Percentiles rank a stretch among this genome's conserved stretches.
Evolutionary conservation across 1,284 basidiomycete species (phyloP).

Genomic region (Gymnopus androsaceus): DNA sequence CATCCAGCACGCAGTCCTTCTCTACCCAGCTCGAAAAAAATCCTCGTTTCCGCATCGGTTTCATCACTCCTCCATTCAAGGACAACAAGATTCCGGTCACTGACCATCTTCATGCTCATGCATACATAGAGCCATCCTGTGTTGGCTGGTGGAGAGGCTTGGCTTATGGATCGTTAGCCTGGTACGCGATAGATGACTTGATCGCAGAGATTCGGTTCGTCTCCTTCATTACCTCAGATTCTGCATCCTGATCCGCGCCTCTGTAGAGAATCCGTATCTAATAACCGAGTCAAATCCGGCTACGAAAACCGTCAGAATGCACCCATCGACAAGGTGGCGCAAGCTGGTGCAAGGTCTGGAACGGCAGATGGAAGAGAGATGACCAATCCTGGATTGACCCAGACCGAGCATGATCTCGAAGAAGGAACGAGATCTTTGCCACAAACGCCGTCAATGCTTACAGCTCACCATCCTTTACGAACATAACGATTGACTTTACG

Average conservation of each 20-base stretch:
- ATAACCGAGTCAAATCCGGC: conserved; percentile 74
- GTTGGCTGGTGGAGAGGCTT: conserved; percentile 73
- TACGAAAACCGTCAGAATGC: conserved; percentile 50
- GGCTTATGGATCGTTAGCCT: conserved; percentile 66
- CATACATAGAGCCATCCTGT: conserved; percentile 60
- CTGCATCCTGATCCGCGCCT: conserved; percentile 6
- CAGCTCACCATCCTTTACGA: conserved; percentile 24
- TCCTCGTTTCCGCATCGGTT: conserved; percentile 60
- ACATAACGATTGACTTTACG: not conserved
- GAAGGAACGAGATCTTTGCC: conserved; percentile 37
- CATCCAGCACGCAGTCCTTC: conserved; percentile 27
- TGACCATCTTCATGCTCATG: conserved; percentile 76
- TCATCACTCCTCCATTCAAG: conserved; percentile 73
- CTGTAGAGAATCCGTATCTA: conserved; percentile 66
- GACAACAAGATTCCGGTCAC: conserved; percentile 75
- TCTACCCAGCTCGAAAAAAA: conserved; percentile 32
- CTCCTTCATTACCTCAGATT: not conserved
- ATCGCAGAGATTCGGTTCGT: conserved; percentile 77
- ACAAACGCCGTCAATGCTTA: conserved; percentile 23
- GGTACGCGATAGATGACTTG: conserved; percentile 75
- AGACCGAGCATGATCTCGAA: conserved; percentile 47
- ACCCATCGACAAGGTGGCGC: conserved; percentile 68
- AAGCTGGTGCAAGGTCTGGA: conserved; percentile 66
- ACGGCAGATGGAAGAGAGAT: conserved; percentile 66
- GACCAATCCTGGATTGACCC: conserved; percentile 52